These are phyloP conservation scores for Kluyveromyces siamensis DNA, from an alignment of 805 yeast genomes.

Conservation along the genomic window DNA sequence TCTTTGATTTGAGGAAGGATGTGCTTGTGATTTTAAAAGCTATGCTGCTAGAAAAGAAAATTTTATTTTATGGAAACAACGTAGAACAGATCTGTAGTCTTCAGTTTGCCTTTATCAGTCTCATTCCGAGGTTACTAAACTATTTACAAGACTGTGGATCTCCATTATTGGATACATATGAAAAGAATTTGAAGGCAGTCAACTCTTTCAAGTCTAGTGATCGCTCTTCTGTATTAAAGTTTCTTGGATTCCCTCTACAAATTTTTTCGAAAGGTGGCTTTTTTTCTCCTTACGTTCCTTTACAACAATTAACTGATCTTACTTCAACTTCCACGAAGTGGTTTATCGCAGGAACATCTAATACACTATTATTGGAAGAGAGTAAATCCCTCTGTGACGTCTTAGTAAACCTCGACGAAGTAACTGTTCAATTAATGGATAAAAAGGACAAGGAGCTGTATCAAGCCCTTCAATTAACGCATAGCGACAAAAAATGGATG, in stretches of 20 bases:
- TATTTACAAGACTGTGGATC: slow-evolving; percentile 72
- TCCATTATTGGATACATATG: slow-evolving; percentile 52
- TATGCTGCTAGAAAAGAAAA: slow-evolving; percentile 60
- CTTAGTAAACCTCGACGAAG: slow-evolving; percentile 56
- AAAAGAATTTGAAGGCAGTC: slow-evolving; percentile 45
- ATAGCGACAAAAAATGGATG: slow-evolving; percentile 69
- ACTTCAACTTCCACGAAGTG: slow-evolving; percentile 45
- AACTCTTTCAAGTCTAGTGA: slow-evolving; percentile 68
- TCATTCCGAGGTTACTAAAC: slow-evolving; percentile 72
- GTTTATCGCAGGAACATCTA: slow-evolving; percentile 81
- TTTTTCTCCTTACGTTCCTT: slow-evolving; percentile 88
- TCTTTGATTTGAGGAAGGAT: slow-evolving; percentile 49
- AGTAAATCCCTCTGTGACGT: slow-evolving; percentile 56
- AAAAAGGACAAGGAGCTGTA: slow-evolving; percentile 29
- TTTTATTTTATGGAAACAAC: slow-evolving; percentile 70
- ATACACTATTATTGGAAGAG: slow-evolving; percentile 65
- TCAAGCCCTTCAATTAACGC: slow-evolving; percentile 39
- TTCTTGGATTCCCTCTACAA: slow-evolving; percentile 82
- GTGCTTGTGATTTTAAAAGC: slow-evolving; percentile 67
- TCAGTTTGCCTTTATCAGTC: slow-evolving; percentile 74
- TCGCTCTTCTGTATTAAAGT: slow-evolving; percentile 63
- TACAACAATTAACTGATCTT: slow-evolving; percentile 81
- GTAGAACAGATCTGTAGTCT: slow-evolving; percentile 72
- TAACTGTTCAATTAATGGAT: slow-evolving; percentile 39
- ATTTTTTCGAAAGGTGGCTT: slow-evolving; percentile 79